phyloP scores from a whole-genome alignment of 2,329 filamentous ascomycete species.

The Trichoderma sp. region DNA sequence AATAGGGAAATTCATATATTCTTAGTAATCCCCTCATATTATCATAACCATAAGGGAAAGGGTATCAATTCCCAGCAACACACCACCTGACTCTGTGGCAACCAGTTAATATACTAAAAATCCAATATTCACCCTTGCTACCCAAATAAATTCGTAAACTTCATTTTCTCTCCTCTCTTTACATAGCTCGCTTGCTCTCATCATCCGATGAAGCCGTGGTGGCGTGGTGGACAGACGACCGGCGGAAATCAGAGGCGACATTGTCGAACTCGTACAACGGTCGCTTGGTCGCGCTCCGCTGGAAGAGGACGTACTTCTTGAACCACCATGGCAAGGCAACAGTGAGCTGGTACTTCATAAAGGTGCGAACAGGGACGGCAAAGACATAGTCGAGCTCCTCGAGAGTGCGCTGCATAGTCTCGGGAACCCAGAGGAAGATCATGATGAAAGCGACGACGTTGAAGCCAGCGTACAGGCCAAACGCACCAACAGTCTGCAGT shows the following conservation, averaged over 20 bases:
- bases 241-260: constrained; percentile 21
- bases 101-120: constrained; percentile 4
- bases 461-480: constrained; percentile 53
- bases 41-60: constrained; percentile 17
- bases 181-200: constrained; percentile 9
- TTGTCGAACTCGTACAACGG: constrained; percentile 39
- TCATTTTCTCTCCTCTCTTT: neutral
- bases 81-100: neutral
- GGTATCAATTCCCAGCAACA: constrained; percentile 15
- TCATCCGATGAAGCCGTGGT: constrained; percentile 1
- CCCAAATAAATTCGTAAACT: neutral
- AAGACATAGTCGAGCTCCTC: constrained; percentile 53
- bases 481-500: constrained; percentile 37
- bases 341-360: constrained; percentile 38
- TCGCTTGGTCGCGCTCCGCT: constrained; percentile 31
- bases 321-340: constrained; percentile 34
- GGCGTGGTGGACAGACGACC: constrained; percentile 13
- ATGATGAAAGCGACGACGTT: constrained; percentile 53
- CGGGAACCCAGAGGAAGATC: constrained; percentile 48
- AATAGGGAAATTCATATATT: neutral
- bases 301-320: constrained; percentile 34
- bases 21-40: neutral
- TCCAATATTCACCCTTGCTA: neutral
- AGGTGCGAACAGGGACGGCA: constrained; percentile 43
- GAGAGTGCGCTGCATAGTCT: constrained; percentile 54